Base-by-base conservation (phyloP, 2,329 filamentous ascomycete species). In the Phyllosticta capitalensis region DNA sequence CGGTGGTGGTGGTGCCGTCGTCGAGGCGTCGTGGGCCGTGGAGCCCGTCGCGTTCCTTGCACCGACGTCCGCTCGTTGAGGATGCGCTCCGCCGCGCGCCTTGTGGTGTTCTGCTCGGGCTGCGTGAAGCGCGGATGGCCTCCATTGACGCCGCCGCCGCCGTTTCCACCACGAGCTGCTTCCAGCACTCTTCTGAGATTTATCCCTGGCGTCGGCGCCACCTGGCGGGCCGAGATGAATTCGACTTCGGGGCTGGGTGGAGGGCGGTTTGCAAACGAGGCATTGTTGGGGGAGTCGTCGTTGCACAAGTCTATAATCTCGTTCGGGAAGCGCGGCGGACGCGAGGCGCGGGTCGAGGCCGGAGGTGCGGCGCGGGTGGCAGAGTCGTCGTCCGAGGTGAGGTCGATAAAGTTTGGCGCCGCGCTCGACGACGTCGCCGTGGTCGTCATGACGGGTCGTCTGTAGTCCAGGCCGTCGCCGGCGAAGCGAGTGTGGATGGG, bases 381-480 rank as follows among this genome's bases (percentile, higher is more conserved):
- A 21, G 52, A 38, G 2, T 70, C 71, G 45, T 72, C 68, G 61
- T 67, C 59, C 55, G 65, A 52, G 12, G 74, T 76, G 51, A 75
- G 67, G 62, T 76, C 72, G 55, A 77, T 73, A 3, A 74, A 63
- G 17, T 53, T 45, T 17, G 58, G 30, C 30, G n/a, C 52, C 14
- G 59, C 14, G 30, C 57, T 30, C 19, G 50, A 61, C 22, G 57
- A 58, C 28, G 38, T 49, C 38, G 24, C 30, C 3, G 56, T 19
- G n/a, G 60, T 61, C 14, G 64, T 61, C 71, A 74, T 70, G 17
- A 75, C 69, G 1, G 82, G 82, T 61, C 80, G 74, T 61, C 82
- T 74, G 62, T 75, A 80, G 63, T 84, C 82, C 52, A 77, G 72
- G 3, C 81, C 81, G 71, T 83, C 79, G n/a, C 81, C 78, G 14